These are phyloP conservation scores for Talaromyces sp. DNA, from an alignment of 2,329 filamentous ascomycete species.

Conservation along the genomic window DNA sequence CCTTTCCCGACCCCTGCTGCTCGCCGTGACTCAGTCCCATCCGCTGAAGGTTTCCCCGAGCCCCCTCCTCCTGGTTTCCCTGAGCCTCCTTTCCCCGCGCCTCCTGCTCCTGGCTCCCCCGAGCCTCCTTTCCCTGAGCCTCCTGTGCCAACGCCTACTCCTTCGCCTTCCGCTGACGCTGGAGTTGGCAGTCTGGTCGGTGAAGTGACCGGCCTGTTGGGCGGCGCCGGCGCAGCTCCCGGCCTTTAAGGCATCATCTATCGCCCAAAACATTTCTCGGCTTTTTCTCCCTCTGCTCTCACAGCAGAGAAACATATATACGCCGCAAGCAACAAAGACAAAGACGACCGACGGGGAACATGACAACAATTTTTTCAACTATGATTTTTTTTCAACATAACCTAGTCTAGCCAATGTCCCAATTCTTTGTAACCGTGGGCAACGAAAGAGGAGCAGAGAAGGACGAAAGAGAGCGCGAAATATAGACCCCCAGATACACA, in stretches of 20 bases:
- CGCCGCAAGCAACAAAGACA: background rate
- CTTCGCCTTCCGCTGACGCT: background rate
- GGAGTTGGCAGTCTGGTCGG: background rate
- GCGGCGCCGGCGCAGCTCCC: background rate
- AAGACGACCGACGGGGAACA: background rate
- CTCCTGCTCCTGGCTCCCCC: background rate
- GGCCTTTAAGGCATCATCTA: background rate
- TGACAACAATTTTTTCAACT: background rate
- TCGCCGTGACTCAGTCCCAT: background rate
- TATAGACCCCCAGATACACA: background rate
- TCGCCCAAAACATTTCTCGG: background rate
- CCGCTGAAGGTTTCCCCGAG: background rate
- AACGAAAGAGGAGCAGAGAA: background rate
- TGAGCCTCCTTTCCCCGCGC: background rate
- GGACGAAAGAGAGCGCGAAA: background rate
- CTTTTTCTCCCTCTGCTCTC: background rate
- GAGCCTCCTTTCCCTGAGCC: slow-evolving; percentile 1
- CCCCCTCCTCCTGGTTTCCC: background rate
- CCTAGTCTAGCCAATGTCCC: background rate
- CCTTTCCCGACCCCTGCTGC: background rate
- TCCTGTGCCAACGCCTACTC: background rate
- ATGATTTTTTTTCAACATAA: background rate
- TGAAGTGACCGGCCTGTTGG: background rate
- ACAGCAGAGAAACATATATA: background rate
- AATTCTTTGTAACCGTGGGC: background rate